Base-by-base conservation (phyloP, 1,139 yeast species). In the Suhomyces choctaworum region DNA sequence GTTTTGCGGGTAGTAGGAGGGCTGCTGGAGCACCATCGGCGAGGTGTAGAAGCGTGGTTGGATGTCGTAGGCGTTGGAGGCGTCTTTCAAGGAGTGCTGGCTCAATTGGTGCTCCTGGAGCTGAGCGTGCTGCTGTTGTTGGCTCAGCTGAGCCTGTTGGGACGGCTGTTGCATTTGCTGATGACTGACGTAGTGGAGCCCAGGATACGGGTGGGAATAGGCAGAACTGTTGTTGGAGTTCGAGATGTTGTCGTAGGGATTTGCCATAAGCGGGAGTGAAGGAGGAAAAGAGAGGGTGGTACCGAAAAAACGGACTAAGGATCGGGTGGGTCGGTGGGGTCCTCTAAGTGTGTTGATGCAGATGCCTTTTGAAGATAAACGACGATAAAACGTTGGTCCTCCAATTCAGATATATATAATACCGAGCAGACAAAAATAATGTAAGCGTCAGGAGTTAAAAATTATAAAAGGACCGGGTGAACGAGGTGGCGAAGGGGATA, bases 1-100 rank as follows among this genome's bases (percentile, higher is more conserved):
- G 27, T 46, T 46, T 14, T 40, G 49, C 9, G 45, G 50, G 26
- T 39, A 43, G 36, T 46, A 46, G 22, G 49, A 34, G 5, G 58
- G 54, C 32, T 52, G 58, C 35, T 51, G 59, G 22, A 52, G 44
- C 13, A 53, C 48, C 49, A 53, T 42, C 10, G 58, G 54, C 19
- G 45, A 41, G 12, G 52, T 41, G 41, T 51, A 54, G 40, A 39
- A 51, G 7, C 59, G 41, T 5, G 57, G 54, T 29, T 49, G 55
- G 34, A 42, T 34, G 29, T 40, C 46, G 28, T 41, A 45, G 23
- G 29, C 40, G 7, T 32, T 29, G 16, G 30, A 16, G 3, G 42
- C 12, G 11, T 37, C 43, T 31, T 41, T 40, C 27, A 39, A 22
- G 23, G 36, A 19, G 20, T 37, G 37, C 20, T 29, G 40, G 15